phyloP scores from a whole-genome alignment of 352 stramenopile genomes.

The Phytopythium boreale region DNA sequence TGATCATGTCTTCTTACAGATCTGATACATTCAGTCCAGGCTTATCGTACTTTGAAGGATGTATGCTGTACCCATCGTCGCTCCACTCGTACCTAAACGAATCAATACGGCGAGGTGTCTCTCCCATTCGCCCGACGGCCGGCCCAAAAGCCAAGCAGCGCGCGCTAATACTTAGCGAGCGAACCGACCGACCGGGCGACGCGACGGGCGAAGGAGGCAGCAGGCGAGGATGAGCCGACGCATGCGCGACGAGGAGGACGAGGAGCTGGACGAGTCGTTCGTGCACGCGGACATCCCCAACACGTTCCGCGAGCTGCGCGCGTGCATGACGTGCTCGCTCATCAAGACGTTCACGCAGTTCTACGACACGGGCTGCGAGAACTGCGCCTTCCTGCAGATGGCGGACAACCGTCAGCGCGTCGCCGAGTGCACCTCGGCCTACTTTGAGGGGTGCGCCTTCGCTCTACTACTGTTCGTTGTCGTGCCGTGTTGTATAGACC shows the following conservation, averaged over 20 bases:
- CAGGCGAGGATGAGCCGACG: constrained; percentile 31
- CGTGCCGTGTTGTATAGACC: background rate
- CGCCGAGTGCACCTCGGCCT: constrained; percentile 85
- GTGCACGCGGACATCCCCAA: constrained; percentile 86
- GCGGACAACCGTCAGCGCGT: constrained; percentile 87
- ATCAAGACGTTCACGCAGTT: constrained; percentile 91
- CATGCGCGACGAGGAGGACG: constrained; percentile 75
- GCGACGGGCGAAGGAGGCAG: background rate
- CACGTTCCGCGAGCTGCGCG: constrained; percentile 84
- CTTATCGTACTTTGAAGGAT: background rate
- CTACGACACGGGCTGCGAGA: constrained; percentile 89
- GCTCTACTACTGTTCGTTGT: too few relatives aligned
- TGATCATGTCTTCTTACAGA: background rate
- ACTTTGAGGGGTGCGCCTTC: constrained; percentile 85
- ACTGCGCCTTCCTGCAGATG: constrained; percentile 88
- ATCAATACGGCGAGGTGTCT: background rate
- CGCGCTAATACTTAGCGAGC: background rate
- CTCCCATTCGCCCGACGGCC: background rate
- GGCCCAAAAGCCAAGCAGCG: background rate
- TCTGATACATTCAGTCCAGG: background rate
- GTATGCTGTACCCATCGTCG: background rate
- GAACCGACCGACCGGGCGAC: background rate
- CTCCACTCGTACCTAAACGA: background rate
- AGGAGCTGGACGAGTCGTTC: constrained; percentile 76
- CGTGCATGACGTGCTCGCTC: constrained; percentile 88